Conservation (phyloP, 495 filamentous ascomycete species). For the Penicillium chermesinum region DNA sequence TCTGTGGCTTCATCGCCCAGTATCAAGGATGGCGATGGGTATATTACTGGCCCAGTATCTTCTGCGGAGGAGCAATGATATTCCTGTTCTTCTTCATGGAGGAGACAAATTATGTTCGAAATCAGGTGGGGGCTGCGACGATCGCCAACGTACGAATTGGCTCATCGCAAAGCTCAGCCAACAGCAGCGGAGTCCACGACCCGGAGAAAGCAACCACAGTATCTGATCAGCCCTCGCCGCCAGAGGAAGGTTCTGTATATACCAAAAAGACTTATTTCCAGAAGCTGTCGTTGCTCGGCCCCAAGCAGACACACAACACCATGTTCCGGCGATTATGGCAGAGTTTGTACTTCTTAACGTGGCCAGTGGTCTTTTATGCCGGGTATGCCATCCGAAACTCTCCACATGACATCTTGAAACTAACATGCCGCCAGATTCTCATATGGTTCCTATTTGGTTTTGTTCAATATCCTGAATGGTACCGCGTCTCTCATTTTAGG, state of each 20-base stretch:
- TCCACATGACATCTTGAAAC: not conserved
- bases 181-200: slow-evolving; percentile 8
- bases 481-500: slow-evolving; percentile 58
- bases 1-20: slow-evolving; percentile 63
- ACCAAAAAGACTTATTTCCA: slow-evolving; percentile 44
- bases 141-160: slow-evolving; percentile 8
- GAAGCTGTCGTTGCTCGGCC: slow-evolving; percentile 48
- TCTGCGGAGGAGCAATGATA: slow-evolving; percentile 47
- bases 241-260: slow-evolving; percentile 23
- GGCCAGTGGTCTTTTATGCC: slow-evolving; percentile 62
- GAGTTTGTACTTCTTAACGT: slow-evolving; percentile 43
- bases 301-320: slow-evolving; percentile 46
- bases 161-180: slow-evolving; percentile 7
- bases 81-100: slow-evolving; percentile 68
- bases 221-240: slow-evolving; percentile 5
- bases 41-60: slow-evolving; percentile 61
- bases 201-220: slow-evolving; percentile 18
- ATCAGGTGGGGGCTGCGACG: slow-evolving; percentile 2
- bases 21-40: slow-evolving; percentile 61
- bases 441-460: slow-evolving; percentile 58
- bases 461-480: slow-evolving; percentile 64
- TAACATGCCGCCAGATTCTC: slow-evolving; percentile 39
- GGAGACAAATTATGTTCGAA: slow-evolving; percentile 59
- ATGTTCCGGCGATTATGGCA: slow-evolving; percentile 42
- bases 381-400: slow-evolving; percentile 29